Evolutionary conservation across 2,329 filamentous ascomycete species (phyloP).

Genomic region (Botrytis porri): DNA sequence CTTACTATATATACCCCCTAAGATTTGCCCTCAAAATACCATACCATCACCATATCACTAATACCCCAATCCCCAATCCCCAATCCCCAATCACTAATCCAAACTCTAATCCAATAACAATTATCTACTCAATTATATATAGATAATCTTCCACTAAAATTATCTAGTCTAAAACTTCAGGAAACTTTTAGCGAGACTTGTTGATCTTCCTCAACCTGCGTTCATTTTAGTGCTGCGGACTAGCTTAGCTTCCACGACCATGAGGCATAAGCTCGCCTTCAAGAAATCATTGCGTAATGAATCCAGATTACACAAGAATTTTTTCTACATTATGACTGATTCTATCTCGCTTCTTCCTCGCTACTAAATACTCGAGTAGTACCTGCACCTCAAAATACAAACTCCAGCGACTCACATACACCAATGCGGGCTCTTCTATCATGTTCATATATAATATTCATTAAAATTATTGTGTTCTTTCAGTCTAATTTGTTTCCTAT

Average conservation of each 20-base stretch:
- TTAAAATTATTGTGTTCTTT: slow-evolving; percentile 4
- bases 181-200: not conserved
- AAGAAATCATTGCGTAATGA: not conserved
- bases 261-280: not conserved
- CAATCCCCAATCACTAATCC: no score
- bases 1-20: no score
- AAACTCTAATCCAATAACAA: not conserved
- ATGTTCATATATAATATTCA: not conserved
- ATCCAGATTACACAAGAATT: not conserved
- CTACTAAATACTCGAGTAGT: not conserved
- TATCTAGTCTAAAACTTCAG: not conserved
- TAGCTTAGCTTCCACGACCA: not conserved
- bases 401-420: not conserved
- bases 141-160: not conserved
- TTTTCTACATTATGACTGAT: not conserved
- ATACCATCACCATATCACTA: no score
- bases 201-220: not conserved
- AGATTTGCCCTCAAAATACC: no score
- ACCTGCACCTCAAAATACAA: not conserved
- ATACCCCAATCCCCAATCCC: no score
- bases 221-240: not conserved
- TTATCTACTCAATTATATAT: not conserved
- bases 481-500: not conserved
- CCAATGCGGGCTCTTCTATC: not conserved
- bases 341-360: not conserved